Conservation (phyloP, 2,329 filamentous ascomycete species). For the Aspergillus costaricaensis region DNA sequence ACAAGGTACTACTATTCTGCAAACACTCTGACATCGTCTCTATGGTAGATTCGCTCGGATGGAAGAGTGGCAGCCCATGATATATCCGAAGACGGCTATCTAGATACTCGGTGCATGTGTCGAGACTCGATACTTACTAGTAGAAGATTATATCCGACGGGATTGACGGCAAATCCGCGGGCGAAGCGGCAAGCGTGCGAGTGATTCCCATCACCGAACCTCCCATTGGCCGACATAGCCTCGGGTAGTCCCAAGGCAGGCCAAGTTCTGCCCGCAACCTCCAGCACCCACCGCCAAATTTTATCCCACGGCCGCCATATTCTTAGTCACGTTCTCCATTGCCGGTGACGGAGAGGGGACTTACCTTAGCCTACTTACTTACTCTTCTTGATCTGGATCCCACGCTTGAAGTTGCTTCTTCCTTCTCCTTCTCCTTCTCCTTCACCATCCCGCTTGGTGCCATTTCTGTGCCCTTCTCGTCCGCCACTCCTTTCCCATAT, state of each 20-base stretch:
- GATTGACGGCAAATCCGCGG: slow-evolving; percentile 10
- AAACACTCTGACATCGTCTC: neutral
- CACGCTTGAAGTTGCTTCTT: neutral
- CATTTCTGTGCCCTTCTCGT: neutral
- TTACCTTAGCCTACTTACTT: neutral
- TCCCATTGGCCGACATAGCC: slow-evolving; percentile 31
- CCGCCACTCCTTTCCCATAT: neutral
- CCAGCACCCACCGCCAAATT: slow-evolving; percentile 5
- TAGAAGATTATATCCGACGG: neutral
- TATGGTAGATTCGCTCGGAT: neutral
- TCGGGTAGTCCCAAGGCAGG: slow-evolving; percentile 23
- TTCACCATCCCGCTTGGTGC: neutral
- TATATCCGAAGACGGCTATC: neutral
- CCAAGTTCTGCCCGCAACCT: neutral
- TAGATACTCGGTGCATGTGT: neutral
- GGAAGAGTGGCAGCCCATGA: neutral
- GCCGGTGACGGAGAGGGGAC: slow-evolving; percentile 13
- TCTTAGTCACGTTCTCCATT: slow-evolving; percentile 15
- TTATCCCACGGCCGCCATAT: slow-evolving; percentile 6
- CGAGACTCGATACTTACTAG: no score
- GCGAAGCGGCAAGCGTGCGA: slow-evolving; percentile 11
- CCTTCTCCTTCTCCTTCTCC: neutral
- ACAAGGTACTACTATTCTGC: no score
- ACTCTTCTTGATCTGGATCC: neutral
- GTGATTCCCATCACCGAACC: slow-evolving; percentile 28